Evolutionary conservation across 1,284 basidiomycete species (phyloP).

Genomic region (Moesziomyces parantarcticus): DNA sequence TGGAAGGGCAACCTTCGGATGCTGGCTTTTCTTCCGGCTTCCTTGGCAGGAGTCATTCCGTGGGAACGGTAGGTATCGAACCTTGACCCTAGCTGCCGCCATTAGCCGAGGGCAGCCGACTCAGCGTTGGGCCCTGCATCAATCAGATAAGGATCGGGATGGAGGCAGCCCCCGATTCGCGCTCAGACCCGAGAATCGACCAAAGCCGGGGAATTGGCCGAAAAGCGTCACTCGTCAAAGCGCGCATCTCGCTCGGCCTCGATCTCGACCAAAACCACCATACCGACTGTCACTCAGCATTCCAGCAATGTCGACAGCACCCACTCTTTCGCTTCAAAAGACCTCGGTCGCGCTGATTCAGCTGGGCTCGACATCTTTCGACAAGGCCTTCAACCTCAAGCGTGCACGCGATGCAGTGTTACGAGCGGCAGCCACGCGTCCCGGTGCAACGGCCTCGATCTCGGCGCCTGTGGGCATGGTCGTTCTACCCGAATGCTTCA

Average conservation of each 20-base stretch:
- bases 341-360: conserved; percentile 61
- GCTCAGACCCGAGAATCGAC: too few species aligned
- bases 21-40: neutral
- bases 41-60: neutral
- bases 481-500: conserved; percentile 87
- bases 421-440: conserved; percentile 24
- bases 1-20: neutral
- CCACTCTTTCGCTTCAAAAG: conserved; percentile 38
- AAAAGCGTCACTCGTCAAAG: neutral
- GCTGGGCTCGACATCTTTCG: conserved; percentile 59
- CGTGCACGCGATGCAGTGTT: conserved; percentile 55
- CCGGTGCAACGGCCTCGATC: conserved; percentile 16
- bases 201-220: conserved; percentile 13
- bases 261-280: conserved; percentile 2
- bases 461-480: conserved; percentile 56
- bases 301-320: conserved; percentile 35
- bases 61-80: neutral
- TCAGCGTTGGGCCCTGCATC: neutral
- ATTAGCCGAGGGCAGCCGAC: neutral
- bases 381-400: conserved; percentile 61
- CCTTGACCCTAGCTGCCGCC: too few species aligned
- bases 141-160: too few species aligned
- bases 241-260: neutral
- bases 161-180: too few species aligned
- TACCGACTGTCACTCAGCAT: neutral